A percentile compares a stretch with the other conserved stretches of the same genome.
These are phyloP conservation scores for Suillus fuscotomentosus DNA, from an alignment of 768 basidiomycete species.

Conservation along the genomic window DNA sequence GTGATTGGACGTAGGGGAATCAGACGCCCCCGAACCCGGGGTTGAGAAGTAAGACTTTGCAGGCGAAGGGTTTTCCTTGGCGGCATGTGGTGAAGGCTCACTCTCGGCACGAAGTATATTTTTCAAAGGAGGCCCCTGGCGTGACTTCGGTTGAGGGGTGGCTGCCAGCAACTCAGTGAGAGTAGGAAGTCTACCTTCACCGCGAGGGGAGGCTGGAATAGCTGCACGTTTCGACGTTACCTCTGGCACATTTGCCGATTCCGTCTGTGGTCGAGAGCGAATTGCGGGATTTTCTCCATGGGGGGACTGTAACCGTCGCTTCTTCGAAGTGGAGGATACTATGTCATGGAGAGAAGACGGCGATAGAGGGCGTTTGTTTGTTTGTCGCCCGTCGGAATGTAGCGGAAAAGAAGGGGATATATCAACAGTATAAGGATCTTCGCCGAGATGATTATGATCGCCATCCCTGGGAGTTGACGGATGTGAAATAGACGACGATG, in stretches of 20 bases:
- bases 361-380: constrained; percentile 29
- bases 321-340: constrained; percentile 17
- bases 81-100: not conserved
- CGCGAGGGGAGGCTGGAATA: not conserved
- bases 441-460: constrained; percentile 9
- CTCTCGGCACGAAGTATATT: not conserved
- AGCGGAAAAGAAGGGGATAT: constrained; percentile 15
- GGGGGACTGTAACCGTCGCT: constrained; percentile 14
- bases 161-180: not conserved
- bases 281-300: not conserved
- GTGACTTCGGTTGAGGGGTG: not conserved
- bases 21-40: constrained; percentile 32
- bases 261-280: not conserved
- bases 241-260: constrained; percentile 15
- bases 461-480: constrained; percentile 20
- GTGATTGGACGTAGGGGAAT: constrained; percentile 21
- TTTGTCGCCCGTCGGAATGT: constrained; percentile 13
- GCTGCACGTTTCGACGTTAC: constrained; percentile 8
- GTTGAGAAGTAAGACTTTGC: constrained; percentile 37
- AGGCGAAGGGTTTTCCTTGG: constrained; percentile 26
- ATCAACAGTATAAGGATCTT: constrained; percentile 11
- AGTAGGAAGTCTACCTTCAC: constrained; percentile 3
- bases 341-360: constrained; percentile 28
- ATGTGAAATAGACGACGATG: constrained; percentile 24
- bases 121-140: not conserved